Base-by-base conservation (phyloP, 805 yeast genomes). In the Sungouiozyma ichnusensis region DNA sequence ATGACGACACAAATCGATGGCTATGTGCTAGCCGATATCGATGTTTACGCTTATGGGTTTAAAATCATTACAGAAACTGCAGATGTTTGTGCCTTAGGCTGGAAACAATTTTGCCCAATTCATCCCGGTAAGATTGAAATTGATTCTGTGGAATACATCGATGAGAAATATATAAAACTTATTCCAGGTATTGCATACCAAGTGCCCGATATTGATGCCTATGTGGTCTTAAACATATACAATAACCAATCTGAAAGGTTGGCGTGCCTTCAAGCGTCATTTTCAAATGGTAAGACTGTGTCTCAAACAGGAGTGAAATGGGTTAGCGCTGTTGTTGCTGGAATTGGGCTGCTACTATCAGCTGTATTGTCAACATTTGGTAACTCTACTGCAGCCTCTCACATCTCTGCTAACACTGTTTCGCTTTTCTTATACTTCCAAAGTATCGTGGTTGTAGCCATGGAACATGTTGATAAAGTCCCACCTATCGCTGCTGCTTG, bases 401-500 rank as follows among this genome's bases (percentile, higher is more conserved):
- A 85, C 61, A 76, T 88, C 48, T 79, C 94, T n/a, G 94, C 96
- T 5, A 85, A 84, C 57, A 81, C 95, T 0, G 79, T 84, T 43
- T 79, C 95, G 0, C 71, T 88, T 46, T 86, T 88, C 65, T 69
- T 80, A 43, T 88, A 88, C 64, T 88, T 87, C 73, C 97, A 88
- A 66, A 74, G 85, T 50, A 87, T 85, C 20, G 95, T 84, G 33
- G 77, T 87, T 44, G 77, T 87, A 38, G 71, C 82, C 20, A 85
- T 88, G 95, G 76, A 81, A 61, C 81, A 83, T 48, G 95, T 86
- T 41, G 86, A 81, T 55, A 68, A 79, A 43, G 80, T 85, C 7
- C 97, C 97, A n/a, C 96, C 96, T 16, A 85, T 88, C 54, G 96
- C 95, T 8, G 72, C 83, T 11, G 80, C 95, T 11, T 88, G 97